Evolutionary conservation across 768 basidiomycete genomes (phyloP), one percentile per base, ranked within the genome.

Genomic region (Pleurotus giganteus): DNA sequence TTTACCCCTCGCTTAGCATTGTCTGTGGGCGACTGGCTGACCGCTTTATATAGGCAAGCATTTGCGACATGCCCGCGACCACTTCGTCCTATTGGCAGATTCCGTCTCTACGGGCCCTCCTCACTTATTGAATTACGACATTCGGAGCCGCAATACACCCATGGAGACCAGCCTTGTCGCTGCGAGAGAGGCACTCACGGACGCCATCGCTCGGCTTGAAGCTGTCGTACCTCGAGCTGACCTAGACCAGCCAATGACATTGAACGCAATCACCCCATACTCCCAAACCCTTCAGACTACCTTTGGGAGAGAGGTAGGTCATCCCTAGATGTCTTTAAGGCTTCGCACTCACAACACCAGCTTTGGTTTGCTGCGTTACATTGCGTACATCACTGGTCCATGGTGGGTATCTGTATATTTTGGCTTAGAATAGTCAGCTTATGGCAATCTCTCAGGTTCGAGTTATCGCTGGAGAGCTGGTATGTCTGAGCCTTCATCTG

Each of bases 361-460:
- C 71, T 94, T 15, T 94, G 91, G 91, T 94, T 94, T 67, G 81
- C 84, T n/a, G 84, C 78, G 21, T 70, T 94, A 28, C 91, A 94
- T 63, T 91, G 91, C 39, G 86, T 94, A 23, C 91, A 94, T 69
- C 91, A 94, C 65, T 94, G 89, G 89, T 91, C 89, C 17, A 91
- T 91, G 88, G 89, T 89, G 65, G 60, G 80, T 61, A 12, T 24
- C 24, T 51, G 15, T 31, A n/a, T 15, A 23, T 47, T 24, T 50
- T 37, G 6, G n/a, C 24, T 41, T 50, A 13, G 23, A 24, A 17
- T 41, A 41, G 39, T 41, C 7, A 12, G 23, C 9, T 19, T 54
- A 36, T 56, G n/a, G 34, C 50, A 47, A 27, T 58, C 34, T 47
- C 54, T 36, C 55, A 91, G 89, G 79, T 94, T 52, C 86, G 91